Conservation (phyloP, 495 filamentous ascomycete genomes). For the Platismatia glauca region DNA sequence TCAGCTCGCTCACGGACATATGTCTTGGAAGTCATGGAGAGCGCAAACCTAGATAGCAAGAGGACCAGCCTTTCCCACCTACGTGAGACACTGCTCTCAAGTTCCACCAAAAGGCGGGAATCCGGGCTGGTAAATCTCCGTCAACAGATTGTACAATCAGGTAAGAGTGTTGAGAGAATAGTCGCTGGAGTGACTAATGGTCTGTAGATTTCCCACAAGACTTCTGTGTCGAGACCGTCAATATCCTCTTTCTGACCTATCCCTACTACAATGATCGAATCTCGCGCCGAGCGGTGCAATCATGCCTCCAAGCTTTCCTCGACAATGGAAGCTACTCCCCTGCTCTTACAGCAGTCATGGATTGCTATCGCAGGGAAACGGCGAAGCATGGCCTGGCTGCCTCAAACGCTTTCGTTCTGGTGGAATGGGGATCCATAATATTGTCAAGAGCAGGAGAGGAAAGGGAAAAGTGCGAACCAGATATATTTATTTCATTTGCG, state of each 20-base stretch:
- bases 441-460: conserved; percentile 52
- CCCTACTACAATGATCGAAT: conserved; percentile 76
- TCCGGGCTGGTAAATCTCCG: conserved; percentile 37
- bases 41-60: conserved; percentile 5
- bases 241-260: conserved; percentile 73
- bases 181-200: conserved; percentile 3
- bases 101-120: conserved; percentile 41
- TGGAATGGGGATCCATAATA: conserved; percentile 78
- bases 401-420: conserved; percentile 74
- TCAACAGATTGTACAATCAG: conserved; percentile 32
- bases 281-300: conserved; percentile 71
- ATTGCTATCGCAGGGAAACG: conserved; percentile 49
- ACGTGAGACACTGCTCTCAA: conserved; percentile 23
- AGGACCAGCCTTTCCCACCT: conserved; percentile 3
- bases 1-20: background rate
- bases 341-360: conserved; percentile 13
- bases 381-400: conserved; percentile 66
- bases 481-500: conserved; percentile 53
- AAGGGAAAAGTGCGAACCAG: conserved; percentile 59
- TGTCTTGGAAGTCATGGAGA: conserved; percentile 7
- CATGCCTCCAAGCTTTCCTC: conserved; percentile 60
- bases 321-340: conserved; percentile 35
- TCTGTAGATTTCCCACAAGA: conserved; percentile 30
- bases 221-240: conserved; percentile 42
- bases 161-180: conserved; percentile 26